A percentile compares a stretch with the other conserved stretches of the same genome.
phyloP scores from a whole-genome alignment of 192 early-diverging fungal species.

The Linnemannia exigua region DNA sequence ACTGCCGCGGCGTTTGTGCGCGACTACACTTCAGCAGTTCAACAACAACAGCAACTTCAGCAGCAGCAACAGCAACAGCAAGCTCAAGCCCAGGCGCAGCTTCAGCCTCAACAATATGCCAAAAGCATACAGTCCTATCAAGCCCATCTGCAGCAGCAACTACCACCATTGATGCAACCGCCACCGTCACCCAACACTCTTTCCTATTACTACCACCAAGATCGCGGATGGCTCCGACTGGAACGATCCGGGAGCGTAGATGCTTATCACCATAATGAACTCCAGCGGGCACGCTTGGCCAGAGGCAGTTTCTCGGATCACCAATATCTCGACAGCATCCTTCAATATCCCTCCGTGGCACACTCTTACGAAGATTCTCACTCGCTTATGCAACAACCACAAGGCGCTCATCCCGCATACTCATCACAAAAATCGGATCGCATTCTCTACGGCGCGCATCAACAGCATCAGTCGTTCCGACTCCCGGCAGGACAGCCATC shows the following conservation, averaged over 20 bases:
- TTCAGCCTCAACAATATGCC: conserved; percentile 29
- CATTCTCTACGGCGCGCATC: conserved; percentile 19
- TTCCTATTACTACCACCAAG: conserved; percentile 63
- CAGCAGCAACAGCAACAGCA: conserved; percentile 19
- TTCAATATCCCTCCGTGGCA: conserved; percentile 18
- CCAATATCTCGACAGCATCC: conserved; percentile 47
- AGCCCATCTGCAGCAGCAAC: conserved; percentile 33
- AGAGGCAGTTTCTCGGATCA: conserved; percentile 53
- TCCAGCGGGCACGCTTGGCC: conserved; percentile 46
- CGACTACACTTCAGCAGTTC: conserved; percentile 42
- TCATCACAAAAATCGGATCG: conserved; percentile 32
- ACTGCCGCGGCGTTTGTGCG: conserved; percentile 52
- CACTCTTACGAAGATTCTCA: conserved; percentile 36
- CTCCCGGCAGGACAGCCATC: conserved; percentile 26
- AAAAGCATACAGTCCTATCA: conserved; percentile 36
- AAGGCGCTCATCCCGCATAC: conserved; percentile 24
- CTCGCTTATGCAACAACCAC: conserved; percentile 38
- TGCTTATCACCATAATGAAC: conserved; percentile 49
- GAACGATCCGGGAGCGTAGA: conserved; percentile 55
- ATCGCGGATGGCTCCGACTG: conserved; percentile 59
- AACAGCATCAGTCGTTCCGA: conserved; percentile 26
- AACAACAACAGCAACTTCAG: conserved; percentile 37
- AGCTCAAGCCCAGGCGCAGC: conserved; percentile 23
- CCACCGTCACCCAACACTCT: conserved; percentile 66
- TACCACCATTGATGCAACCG: conserved; percentile 67